Conservation (phyloP, 2,329 filamentous ascomycete species). For the Penicillium sp. region DNA sequence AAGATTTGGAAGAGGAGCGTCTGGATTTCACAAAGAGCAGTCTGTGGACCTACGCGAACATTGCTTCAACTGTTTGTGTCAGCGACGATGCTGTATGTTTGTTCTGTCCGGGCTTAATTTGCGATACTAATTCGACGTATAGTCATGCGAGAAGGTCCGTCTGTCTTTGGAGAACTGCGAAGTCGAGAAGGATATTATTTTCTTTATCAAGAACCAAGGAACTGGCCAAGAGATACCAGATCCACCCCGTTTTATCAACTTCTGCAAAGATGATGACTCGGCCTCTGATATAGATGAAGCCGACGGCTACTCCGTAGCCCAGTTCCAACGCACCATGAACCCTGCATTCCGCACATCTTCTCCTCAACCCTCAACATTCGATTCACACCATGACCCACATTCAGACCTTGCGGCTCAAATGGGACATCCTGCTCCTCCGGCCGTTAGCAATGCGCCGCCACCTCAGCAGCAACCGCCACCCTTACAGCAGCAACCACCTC, state of each 20-base stretch:
- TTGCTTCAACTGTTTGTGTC: conserved; percentile 94
- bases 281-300: conserved; percentile 83
- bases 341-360: conserved; percentile 94
- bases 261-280: conserved; percentile 82
- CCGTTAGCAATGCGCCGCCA: conserved; percentile 50
- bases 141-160: conserved; percentile 92
- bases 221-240: conserved; percentile 98
- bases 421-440: conserved; percentile 55
- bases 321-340: conserved; percentile 93
- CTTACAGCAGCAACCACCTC: conserved; percentile 20
- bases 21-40: conserved; percentile 98
- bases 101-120: not conserved
- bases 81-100: conserved; percentile 75
- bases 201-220: conserved; percentile 83
- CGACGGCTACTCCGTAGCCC: conserved; percentile 94
- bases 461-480: conserved; percentile 47
- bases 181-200: conserved; percentile 88
- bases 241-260: conserved; percentile 97
- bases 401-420: conserved; percentile 70
- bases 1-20: conserved; percentile 95
- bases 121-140: conserved; percentile 15
- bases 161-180: conserved; percentile 92
- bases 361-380: conserved; percentile 87
- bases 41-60: conserved; percentile 96
- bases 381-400: conserved; percentile 86